Percentiles rank a stretch among this genome's conserved stretches.
Evolutionary conservation across 2,329 filamentous ascomycete species (phyloP).

Genomic region (Microcera coccophila): DNA sequence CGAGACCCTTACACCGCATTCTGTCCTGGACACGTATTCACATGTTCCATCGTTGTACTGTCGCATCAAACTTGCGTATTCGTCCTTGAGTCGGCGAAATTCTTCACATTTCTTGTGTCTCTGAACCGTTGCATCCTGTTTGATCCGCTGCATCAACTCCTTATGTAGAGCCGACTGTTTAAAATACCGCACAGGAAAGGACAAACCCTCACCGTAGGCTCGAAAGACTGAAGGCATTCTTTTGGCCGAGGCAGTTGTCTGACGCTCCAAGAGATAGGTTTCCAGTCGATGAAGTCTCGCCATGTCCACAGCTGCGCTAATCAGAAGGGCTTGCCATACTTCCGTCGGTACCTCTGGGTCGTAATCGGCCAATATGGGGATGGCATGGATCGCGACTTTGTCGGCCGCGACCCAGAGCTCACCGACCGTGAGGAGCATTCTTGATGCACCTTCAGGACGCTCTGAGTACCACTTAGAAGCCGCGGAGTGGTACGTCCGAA

Average conservation of each 20-base stretch:
- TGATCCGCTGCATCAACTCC: slow-evolving; percentile 34
- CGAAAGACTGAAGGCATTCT: slow-evolving; percentile 11
- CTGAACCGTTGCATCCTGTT: slow-evolving; percentile 30
- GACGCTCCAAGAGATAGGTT: slow-evolving; percentile 30
- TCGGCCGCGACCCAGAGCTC: slow-evolving; percentile 60
- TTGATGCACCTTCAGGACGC: slow-evolving; percentile 46
- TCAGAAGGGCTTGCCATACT: slow-evolving; percentile 42
- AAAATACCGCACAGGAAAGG: slow-evolving; percentile 21
- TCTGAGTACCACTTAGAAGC: slow-evolving; percentile 32
- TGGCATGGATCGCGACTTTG: slow-evolving; percentile 35
- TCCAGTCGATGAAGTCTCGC: slow-evolving; percentile 44
- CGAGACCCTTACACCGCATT: not conserved
- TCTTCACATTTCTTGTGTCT: slow-evolving; percentile 12
- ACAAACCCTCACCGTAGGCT: slow-evolving; percentile 12
- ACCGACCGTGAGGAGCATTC: slow-evolving; percentile 53
- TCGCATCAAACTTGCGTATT: slow-evolving; percentile 11
- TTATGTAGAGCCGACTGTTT: slow-evolving; percentile 32
- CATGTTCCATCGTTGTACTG: slow-evolving; percentile 5
- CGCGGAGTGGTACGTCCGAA: slow-evolving; percentile 33
- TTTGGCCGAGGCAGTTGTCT: not conserved
- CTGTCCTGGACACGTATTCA: slow-evolving; percentile 1
- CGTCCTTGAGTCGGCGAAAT: slow-evolving; percentile 7
- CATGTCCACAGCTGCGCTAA: slow-evolving; percentile 44
- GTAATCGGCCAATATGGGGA: slow-evolving; percentile 45
- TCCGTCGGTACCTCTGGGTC: slow-evolving; percentile 38